Base-by-base conservation (phyloP, 75 land plant genomes). In the Pinus taeda region DNA sequence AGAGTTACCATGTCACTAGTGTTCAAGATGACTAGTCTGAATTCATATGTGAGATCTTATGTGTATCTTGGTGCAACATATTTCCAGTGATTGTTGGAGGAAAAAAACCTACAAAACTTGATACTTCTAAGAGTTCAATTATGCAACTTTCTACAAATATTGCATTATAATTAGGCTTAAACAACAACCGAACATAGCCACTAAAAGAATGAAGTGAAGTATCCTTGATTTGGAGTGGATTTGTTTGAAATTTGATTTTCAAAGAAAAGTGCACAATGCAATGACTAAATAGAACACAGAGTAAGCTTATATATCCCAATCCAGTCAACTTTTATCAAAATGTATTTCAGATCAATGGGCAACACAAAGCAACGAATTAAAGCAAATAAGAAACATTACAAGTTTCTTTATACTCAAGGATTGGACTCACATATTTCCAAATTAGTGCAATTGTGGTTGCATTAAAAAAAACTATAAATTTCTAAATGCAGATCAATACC, bases 1-100 rank as follows among this genome's bases (percentile, higher is more conserved):
- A 67, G 53, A 39, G 71, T 67, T 39, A 67, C 11, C 49, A 67
- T 67, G 71, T 67, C 71, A 67, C 53, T 37, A 15, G 17, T 39
- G 20, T 39, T n/a, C 71, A 67, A 20, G 22, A 36, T 20, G 53
- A 4, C 49, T 14, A 67, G 71, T 67, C 20, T 18, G 22, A 67
- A n/a, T 33, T 36, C 20, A 18, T 12, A 67, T 67, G 37, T 45
- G 37, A 45, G 39, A 7, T 42, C 0, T 8, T n/a, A 30, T 30
- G 33, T 30, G 33, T 30, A 30, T 30, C 33, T 30, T 30, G 33
- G 0, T 30, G 33, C 33, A 30, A 30, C 33, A 30, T 30, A 30
- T 30, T 30, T 30, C 33, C 33, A 30, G 33, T 1, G 0, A 30
- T 30, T 1, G 33, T 30, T 30, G 33, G 33, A 30, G 33, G 33